These are phyloP conservation scores for Chlamydomonas sp. DNA, from an alignment of 139 green algal genomes.

Conservation along the genomic window DNA sequence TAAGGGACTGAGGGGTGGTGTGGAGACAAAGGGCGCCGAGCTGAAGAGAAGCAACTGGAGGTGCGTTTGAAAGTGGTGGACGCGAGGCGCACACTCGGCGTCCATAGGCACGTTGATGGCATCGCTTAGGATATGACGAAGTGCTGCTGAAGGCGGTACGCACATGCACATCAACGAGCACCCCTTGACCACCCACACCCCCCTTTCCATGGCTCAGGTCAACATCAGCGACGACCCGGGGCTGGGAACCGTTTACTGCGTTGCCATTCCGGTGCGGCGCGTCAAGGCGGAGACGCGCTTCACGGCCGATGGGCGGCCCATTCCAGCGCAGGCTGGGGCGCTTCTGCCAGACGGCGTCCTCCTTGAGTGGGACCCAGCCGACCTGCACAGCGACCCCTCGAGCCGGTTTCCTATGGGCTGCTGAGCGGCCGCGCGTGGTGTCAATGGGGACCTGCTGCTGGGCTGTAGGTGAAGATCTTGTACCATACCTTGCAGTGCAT, in stretches of 20 bases:
- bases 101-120: background rate
- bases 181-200: background rate
- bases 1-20: constrained; percentile 18
- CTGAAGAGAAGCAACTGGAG: constrained; percentile 28
- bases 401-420: constrained; percentile 80
- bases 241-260: constrained; percentile 90
- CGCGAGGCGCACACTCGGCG: background rate
- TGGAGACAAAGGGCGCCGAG: constrained; percentile 31
- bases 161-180: background rate
- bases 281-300: constrained; percentile 82
- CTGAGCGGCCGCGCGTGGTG: constrained; percentile 43
- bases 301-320: constrained; percentile 27
- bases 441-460: too few relatives aligned
- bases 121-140: background rate
- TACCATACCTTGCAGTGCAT: too few relatives aligned
- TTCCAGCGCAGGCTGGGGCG: background rate
- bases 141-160: background rate
- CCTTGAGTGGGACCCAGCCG: constrained; percentile 75
- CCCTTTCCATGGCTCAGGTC: constrained; percentile 46
- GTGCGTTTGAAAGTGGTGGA: background rate
- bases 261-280: constrained; percentile 86
- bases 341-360: constrained; percentile 46
- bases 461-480: too few relatives aligned
- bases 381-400: constrained; percentile 76
- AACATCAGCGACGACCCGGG: constrained; percentile 81